Base-by-base conservation (phyloP, 1,139 yeast species). In the Spencermartinsiella ligniputridi region DNA sequence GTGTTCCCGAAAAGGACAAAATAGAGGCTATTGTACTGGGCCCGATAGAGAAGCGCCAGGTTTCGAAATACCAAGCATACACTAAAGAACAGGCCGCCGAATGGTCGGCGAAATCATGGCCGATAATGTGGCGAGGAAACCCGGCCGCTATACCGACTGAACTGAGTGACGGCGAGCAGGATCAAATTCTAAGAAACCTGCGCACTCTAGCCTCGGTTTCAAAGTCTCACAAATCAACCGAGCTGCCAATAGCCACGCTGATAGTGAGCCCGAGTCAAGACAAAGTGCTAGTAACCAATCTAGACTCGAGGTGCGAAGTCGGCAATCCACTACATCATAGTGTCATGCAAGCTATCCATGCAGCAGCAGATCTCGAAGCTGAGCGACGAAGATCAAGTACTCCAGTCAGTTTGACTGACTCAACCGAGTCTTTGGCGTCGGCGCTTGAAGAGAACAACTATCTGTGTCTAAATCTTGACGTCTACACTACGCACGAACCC, bases 401-500 rank as follows among this genome's bases (percentile, higher is more conserved):
- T 9, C 21, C 33, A 11, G 8, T 13, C 18, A 37, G 30, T 17
- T 9, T 30, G 12, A 32, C 20, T 3, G 30, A 19, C 13, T 29
- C 40, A 6, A 12, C 39, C 6, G n/a, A 51, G 37, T 16, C 43
- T 8, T 40, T 32, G 21, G 11, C 45, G 37, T 22, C 42, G 21
- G 16, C 41, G 19, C 34, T 35, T 6, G 40, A 54, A 29, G 57
- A 52, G 18, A 46, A 52, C 34, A 60, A 63, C 35, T 94, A 94
- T 59, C 72, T 94, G 8, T 90, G 97, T 58, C 76, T 83, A 38
- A 77, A 80, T 46, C 74, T 81, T 52, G 81, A 85, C 49, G 89
- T 92, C 0, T 89, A 86, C 58, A 84, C 94, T 1, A 84, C 96
- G 0, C 96, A 89, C 60, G 98, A 94, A 61, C 99, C 98, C 0